Base-by-base conservation (phyloP, 169 alveolate genomes). In the Theileria sp. region DNA sequence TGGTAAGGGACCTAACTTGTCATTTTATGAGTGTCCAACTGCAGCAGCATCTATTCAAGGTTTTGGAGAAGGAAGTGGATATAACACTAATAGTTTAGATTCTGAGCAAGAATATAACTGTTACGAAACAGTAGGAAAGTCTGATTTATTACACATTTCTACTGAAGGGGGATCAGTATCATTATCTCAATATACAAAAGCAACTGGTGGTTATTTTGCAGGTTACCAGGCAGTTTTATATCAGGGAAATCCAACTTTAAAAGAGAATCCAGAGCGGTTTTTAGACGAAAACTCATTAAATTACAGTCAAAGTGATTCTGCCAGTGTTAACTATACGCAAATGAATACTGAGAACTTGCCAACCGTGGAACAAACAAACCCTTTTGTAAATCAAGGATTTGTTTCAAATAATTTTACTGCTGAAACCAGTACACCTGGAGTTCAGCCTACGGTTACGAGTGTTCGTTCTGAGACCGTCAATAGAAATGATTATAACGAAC, bases 11-110 rank as follows among this genome's bases (percentile, higher is more conserved):
- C 30, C 51, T 4, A 64, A 64, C 51, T 25, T 62, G 58, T 82
- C 88, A 49, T 67, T 82, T 17, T 82, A 82, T 34, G 88, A 82
- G 71, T 82, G 88, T 65, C 88, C 88, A 15, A 82, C 88, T 9
- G 86, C 88, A 30, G 88, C 88, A 21, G 78, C 83, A 44, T 82
- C 88, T 38, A 82, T 82, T 19, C 79, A 71, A 54, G 79, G 70
- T 32, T 71, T 71, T 17, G 68, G 75, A 13, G 79, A 71, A 28
- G 51, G 38, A 26, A 71, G 32, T 17, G 34, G 75, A 38, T 66
- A 66, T 25, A 50, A 71, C 30, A 19, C 30, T n/a, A 71, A 58
- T 54, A 71, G 79, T 36, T 54, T 50, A 54, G 68, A 71, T 71
- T 32, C 62, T 36, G 79, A 71, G n/a, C 65, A 71, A 54, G 79